phyloP scores from a whole-genome alignment of 805 yeast species.

The Yamadazyma akitaensis region DNA sequence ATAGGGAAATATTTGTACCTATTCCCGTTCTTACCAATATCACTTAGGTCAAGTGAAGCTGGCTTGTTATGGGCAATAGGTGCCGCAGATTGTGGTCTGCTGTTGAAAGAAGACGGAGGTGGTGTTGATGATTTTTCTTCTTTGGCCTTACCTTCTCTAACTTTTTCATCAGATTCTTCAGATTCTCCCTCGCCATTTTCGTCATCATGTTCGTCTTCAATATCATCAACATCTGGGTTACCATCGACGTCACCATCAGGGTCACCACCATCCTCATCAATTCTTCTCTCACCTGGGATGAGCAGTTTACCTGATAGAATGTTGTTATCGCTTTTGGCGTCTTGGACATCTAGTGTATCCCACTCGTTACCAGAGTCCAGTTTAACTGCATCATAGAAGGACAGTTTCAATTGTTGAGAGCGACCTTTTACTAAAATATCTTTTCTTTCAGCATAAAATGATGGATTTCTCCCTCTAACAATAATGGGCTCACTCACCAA shows the following conservation, averaged over 20 bases:
- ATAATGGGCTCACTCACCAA: conserved; percentile 45
- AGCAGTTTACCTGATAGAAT: neutral
- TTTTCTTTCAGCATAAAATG: conserved; percentile 53
- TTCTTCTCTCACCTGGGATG: neutral
- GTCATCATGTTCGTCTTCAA: conserved; percentile 2
- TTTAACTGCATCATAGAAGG: conserved; percentile 1
- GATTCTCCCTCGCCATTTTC: conserved; percentile 10
- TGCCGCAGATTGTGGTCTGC: conserved; percentile 1
- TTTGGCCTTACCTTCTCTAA: neutral
- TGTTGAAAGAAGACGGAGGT: neutral
- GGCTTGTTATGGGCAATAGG: conserved; percentile 2
- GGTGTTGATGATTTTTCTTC: conserved; percentile 1
- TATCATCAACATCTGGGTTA: neutral
- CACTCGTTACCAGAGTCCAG: conserved; percentile 1
- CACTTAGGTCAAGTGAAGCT: conserved; percentile 4
- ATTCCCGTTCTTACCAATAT: conserved; percentile 6
- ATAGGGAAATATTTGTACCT: conserved; percentile 50
- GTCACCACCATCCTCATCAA: conserved; percentile 8
- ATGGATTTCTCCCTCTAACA: conserved; percentile 60
- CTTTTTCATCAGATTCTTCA: conserved; percentile 7
- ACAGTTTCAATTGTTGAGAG: conserved; percentile 6
- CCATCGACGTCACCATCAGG: conserved; percentile 1
- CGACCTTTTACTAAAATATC: conserved; percentile 42
- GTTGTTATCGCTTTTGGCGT: neutral
- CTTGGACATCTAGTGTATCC: neutral